Percentiles rank a stretch among this genome's conserved stretches.
These are phyloP conservation scores for Pseudocercospora pini-densiflorae DNA, from an alignment of 2,329 filamentous ascomycete species.

Conservation along the genomic window DNA sequence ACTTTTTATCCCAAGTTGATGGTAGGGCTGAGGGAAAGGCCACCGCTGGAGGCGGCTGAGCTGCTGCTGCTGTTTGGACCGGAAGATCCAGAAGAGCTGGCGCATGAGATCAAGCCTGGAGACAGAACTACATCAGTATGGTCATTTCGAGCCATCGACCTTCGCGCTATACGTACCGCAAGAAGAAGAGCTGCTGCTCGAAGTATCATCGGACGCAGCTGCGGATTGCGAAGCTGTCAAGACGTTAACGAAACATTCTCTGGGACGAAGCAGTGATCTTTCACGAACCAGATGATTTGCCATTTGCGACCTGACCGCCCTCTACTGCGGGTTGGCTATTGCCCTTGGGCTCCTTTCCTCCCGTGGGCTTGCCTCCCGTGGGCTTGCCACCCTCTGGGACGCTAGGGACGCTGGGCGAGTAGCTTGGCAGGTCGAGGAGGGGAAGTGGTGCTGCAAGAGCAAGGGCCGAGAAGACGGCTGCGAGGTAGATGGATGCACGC, in stretches of 20 bases:
- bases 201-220: neutral
- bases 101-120: neutral
- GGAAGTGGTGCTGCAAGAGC: neutral
- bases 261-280: neutral
- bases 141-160: neutral
- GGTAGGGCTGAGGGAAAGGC: neutral
- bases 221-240: neutral
- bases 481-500: neutral
- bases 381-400: neutral
- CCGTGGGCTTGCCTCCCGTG: neutral
- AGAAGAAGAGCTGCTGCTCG: neutral
- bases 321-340: neutral
- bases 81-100: neutral
- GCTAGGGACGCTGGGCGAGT: neutral
- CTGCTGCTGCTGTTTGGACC: neutral
- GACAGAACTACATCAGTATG: neutral
- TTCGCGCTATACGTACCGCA: neutral
- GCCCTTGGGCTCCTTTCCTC: neutral
- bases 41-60: neutral
- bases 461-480: neutral
- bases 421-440: neutral
- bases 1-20: neutral
- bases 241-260: neutral
- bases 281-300: neutral
- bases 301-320: neutral